phyloP scores from a whole-genome alignment of 768 basidiomycete species.

The Kwoniella heveanensis region DNA sequence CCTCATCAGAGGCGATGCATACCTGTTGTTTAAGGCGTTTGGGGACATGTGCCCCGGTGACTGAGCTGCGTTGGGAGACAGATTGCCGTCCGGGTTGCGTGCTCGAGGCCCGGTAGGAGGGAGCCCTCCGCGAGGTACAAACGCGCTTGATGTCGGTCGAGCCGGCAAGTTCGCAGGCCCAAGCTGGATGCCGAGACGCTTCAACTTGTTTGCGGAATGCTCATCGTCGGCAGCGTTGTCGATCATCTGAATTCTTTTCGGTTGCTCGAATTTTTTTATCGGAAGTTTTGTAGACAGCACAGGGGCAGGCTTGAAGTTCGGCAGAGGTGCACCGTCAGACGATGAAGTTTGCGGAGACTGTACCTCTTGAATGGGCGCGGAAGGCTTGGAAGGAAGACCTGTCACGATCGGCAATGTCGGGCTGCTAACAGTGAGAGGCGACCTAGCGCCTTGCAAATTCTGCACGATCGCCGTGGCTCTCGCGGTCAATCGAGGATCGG shows the following conservation, averaged over 20 bases:
- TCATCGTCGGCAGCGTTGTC: background rate
- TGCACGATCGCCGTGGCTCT: background rate
- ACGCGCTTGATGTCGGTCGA: constrained; percentile 3
- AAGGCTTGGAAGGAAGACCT: background rate
- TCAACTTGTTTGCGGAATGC: background rate
- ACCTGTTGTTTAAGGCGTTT: background rate
- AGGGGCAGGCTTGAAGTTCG: constrained; percentile 18
- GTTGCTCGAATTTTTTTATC: constrained; percentile 25
- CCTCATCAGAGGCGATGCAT: background rate
- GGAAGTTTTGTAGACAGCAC: background rate
- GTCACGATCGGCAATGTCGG: background rate
- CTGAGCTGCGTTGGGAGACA: background rate
- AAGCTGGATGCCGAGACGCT: background rate
- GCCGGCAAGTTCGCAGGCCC: constrained; percentile 1
- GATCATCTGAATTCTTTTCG: constrained; percentile 17
- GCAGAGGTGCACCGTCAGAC: background rate
- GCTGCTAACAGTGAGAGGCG: background rate
- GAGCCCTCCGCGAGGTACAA: constrained; percentile 7
- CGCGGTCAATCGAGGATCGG: background rate
- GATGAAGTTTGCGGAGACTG: background rate
- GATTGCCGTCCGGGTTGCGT: background rate
- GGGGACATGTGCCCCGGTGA: background rate
- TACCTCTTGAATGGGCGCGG: background rate
- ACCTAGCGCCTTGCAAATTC: constrained; percentile 1
- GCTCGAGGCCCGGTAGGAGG: constrained; percentile 1